Conservation (phyloP, 2,329 filamentous ascomycete species). For the Colletotrichum tamarilloi region DNA sequence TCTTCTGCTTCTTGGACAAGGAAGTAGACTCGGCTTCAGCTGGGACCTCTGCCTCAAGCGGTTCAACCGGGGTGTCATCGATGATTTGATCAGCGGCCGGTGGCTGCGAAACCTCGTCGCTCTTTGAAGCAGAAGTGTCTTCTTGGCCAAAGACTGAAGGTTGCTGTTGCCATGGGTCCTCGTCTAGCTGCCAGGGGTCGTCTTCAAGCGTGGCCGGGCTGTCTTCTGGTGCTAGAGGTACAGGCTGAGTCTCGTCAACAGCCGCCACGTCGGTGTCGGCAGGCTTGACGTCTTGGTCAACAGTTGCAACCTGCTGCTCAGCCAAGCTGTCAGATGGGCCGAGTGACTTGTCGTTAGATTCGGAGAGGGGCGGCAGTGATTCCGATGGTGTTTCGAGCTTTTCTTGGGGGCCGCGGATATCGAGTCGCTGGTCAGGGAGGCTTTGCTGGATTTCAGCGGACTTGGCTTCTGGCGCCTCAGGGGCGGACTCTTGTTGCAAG, state of each 20-base stretch:
- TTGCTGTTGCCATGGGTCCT: background rate
- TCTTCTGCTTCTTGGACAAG: conserved; percentile 39
- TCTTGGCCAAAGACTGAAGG: background rate
- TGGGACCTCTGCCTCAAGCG: background rate
- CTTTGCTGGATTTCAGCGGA: background rate
- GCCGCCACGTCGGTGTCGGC: background rate
- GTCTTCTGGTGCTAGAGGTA: background rate
- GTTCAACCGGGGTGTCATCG: background rate
- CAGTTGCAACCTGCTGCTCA: background rate
- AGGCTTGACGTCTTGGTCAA: background rate
- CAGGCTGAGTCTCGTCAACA: background rate
- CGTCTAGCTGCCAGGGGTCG: background rate
- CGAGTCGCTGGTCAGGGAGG: background rate
- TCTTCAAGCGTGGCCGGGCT: background rate
- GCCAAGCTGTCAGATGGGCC: background rate
- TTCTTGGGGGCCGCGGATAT: background rate
- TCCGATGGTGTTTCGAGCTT: background rate
- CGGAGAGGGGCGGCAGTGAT: background rate
- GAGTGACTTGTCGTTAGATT: background rate
- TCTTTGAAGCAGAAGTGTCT: background rate
- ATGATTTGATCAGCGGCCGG: background rate
- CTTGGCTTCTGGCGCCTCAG: background rate
- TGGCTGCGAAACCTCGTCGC: background rate
- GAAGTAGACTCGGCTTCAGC: conserved; percentile 7
- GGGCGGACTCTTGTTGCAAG: background rate